Base-by-base conservation (phyloP, 495 filamentous ascomycete species). In the Neurospora sp. region DNA sequence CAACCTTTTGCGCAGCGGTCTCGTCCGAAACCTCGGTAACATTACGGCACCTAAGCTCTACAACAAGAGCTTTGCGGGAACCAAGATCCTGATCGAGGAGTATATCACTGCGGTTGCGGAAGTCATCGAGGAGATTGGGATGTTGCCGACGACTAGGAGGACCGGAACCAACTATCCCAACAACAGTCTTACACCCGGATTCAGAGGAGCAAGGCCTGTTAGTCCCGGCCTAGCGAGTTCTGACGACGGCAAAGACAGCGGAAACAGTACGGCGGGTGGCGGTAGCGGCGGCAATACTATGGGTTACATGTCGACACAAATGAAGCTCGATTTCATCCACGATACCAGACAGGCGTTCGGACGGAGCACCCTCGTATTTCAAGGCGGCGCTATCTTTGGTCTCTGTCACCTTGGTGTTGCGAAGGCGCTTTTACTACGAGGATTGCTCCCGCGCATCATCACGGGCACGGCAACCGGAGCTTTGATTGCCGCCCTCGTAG, bases 301-400 rank as follows among this genome's bases (percentile, higher is more conserved):
- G 27, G 72, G 73, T 11, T 72, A 70, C 46, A 78, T 97, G 77
- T 93, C 90, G 23, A 93, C 91, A 31, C 95, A 97, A 82, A 88
- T 88, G 20, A 97, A 97, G 82, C 84, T 97, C 46, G 93, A 97
- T 79, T 86, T 97, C 69, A 83, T 97, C 71, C 93, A 97, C 78
- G 93, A 97, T 84, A 94, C 93, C 12, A 87, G 95, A 14, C 94
- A 96, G 78, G 93, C 93, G 0, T 97, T 96, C 84, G 95, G 95
- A 23, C 86, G 94, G 60, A 94, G 90, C 46, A 94, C 93, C 2
- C 84, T 98, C 66, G 91, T 97, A 14, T 81, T 98, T 5, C 95
- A 97, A 79, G 95, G 95, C 27, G 95, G 95, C 3, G 91, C 94
- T 39, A 94, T 96, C 42, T 98, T 98, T 77, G 95, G 94, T 0